Conservation (phyloP, 1,139 yeast species). For the Hanseniaspora uvarum region DNA sequence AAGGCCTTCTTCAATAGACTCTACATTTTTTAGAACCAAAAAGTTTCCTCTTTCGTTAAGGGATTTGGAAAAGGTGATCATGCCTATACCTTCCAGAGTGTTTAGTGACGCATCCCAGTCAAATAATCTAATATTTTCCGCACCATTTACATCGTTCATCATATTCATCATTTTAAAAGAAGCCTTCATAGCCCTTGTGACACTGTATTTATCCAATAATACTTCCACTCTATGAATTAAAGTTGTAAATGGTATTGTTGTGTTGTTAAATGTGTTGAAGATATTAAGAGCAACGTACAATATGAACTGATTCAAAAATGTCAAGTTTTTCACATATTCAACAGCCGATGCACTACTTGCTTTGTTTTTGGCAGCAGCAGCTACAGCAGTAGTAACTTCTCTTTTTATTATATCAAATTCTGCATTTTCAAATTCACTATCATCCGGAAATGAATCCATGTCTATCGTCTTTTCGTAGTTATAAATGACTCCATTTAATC, state of each 20-base stretch:
- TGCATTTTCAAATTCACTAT: constrained; percentile 20
- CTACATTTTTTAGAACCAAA: constrained; percentile 57
- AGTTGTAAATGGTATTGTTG: constrained; percentile 66
- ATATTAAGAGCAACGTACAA: constrained; percentile 57
- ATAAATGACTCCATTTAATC: constrained; percentile 28
- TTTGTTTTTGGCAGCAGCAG: constrained; percentile 58
- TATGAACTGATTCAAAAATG: constrained; percentile 63
- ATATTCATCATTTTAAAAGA: constrained; percentile 26
- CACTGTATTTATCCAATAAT: constrained; percentile 33
- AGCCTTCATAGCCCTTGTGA: constrained; percentile 26
- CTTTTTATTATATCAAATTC: constrained; percentile 24
- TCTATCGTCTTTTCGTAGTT: constrained; percentile 5
- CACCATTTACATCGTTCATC: constrained; percentile 22
- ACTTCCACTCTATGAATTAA: constrained; percentile 65
- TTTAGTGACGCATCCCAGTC: constrained; percentile 34
- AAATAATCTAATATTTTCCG: constrained; percentile 25
- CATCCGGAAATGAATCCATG: constrained; percentile 18
- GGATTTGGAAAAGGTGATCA: constrained; percentile 54
- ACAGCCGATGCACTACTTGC: constrained; percentile 65
- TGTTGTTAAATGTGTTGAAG: constrained; percentile 56
- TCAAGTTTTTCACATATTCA: constrained; percentile 47
- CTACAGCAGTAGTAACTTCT: not conserved
- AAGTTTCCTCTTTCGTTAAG: constrained; percentile 58
- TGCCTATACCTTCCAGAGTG: constrained; percentile 70
- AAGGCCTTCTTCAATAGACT: constrained; percentile 58